These are phyloP conservation scores for Aspergillus cristatus DNA, from an alignment of 495 filamentous ascomycete genomes.

Conservation along the genomic window DNA sequence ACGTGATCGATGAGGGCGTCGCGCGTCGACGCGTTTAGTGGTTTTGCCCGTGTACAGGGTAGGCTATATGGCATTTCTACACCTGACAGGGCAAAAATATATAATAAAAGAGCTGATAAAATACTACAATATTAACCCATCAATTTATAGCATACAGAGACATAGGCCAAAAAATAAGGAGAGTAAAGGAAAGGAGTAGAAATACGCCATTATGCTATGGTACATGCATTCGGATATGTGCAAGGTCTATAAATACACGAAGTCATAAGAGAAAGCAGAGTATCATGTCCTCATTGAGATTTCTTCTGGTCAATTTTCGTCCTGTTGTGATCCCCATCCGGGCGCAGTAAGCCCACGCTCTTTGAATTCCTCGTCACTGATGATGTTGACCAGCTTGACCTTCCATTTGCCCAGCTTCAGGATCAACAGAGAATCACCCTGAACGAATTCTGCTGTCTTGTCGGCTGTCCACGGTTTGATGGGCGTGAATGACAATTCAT, in stretches of 20 bases:
- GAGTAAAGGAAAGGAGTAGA: too few relatives aligned
- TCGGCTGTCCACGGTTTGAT: conserved; percentile 47
- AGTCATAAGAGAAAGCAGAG: too few relatives aligned
- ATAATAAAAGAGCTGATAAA: too few relatives aligned
- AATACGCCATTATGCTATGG: too few relatives aligned
- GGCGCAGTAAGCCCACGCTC: conserved; percentile 31
- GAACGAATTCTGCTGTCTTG: conserved; percentile 52
- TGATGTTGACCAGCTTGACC: conserved; percentile 59
- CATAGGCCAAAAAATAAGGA: too few relatives aligned
- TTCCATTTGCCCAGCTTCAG: conserved; percentile 76
- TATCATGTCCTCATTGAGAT: conserved; percentile 4
- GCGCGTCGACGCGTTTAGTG: conserved; percentile 40
- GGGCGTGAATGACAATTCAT: conserved; percentile 53
- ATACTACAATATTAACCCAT: too few relatives aligned
- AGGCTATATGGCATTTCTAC: too few relatives aligned
- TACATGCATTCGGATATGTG: too few relatives aligned
- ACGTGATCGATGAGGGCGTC: conserved; percentile 10
- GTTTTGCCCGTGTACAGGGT: too few relatives aligned
- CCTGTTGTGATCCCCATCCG: conserved; percentile 24
- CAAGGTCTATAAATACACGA: too few relatives aligned
- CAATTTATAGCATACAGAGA: too few relatives aligned
- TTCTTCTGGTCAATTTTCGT: conserved; percentile 4
- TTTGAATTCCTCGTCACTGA: conserved; percentile 61
- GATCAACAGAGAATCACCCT: conserved; percentile 55
- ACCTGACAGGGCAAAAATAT: too few relatives aligned